Evolutionary conservation across 2,329 filamentous ascomycete genomes (phyloP).

Genomic region (Pezicula carpinea): DNA sequence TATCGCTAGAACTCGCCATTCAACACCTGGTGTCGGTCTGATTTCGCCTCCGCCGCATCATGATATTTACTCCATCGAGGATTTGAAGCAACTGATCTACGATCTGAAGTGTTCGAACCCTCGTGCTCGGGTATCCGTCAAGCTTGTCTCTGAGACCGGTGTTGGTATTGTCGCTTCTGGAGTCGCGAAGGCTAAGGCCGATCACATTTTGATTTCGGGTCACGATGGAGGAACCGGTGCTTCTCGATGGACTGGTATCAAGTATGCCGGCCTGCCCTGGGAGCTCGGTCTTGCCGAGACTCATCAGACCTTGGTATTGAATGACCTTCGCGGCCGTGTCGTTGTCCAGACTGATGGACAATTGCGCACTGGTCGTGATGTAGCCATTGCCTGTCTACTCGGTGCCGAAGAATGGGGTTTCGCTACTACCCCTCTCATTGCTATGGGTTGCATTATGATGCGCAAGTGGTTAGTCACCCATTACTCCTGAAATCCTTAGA

Average conservation of each 20-base stretch:
- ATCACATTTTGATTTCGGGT: slow-evolving; percentile 94
- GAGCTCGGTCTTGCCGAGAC: slow-evolving; percentile 95
- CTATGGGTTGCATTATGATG: slow-evolving; percentile 97
- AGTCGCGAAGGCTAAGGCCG: slow-evolving; percentile 95
- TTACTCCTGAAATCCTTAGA: slow-evolving; percentile 2
- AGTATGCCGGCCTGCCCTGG: slow-evolving; percentile 95
- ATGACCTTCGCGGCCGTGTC: slow-evolving; percentile 91
- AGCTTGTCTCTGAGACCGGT: slow-evolving; percentile 95
- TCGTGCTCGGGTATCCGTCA: slow-evolving; percentile 87
- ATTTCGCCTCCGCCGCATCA: slow-evolving; percentile 96
- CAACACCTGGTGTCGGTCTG: slow-evolving; percentile 90
- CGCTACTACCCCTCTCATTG: slow-evolving; percentile 88
- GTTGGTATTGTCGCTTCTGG: slow-evolving; percentile 96
- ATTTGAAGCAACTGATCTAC: slow-evolving; percentile 96
- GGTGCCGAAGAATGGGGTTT: slow-evolving; percentile 99
- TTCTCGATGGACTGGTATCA: slow-evolving; percentile 97
- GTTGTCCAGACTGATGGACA: slow-evolving; percentile 97
- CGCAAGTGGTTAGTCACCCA: slow-evolving; percentile 56
- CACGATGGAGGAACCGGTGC: slow-evolving; percentile 97
- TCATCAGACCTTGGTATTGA: slow-evolving; percentile 91
- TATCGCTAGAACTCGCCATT: slow-evolving; percentile 92
- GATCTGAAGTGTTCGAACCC: slow-evolving; percentile 96
- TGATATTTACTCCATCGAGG: slow-evolving; percentile 98
- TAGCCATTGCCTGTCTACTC: slow-evolving; percentile 89
- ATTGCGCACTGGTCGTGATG: slow-evolving; percentile 84